Evolutionary conservation across 108 stramenopile species (phyloP), one percentile per base, ranked within the genome.

Genomic region (Skeletonema costatum): DNA sequence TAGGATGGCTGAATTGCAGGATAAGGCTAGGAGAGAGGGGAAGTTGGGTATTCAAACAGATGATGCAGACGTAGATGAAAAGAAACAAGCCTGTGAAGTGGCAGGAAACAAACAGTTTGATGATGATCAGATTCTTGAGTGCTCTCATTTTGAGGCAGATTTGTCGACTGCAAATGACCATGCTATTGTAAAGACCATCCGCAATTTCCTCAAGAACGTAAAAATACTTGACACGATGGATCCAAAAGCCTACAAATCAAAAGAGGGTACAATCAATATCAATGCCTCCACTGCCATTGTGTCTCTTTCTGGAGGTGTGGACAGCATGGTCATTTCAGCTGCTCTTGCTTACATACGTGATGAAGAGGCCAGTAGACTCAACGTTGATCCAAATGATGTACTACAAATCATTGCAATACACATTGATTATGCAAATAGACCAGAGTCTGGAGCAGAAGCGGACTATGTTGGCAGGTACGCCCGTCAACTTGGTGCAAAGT

Each of bases 341-440:
- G 90, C 87, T 30, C 86, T 99, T 50, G 82, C 87, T 31, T 79
- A 86, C 65, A 83, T 97, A 36, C 77, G 76, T 13, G 66, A 85
- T 14, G 50, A 66, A 13, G 66, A 71, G 75, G 81, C 81, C n/a
- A 60, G 50, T 4, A 64, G 56, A 51, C 64, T 33, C 19, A 69
- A 64, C 21, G 81, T 69, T 56, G 75, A 76, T 9, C 89, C 87
- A 65, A 70, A 87, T 12, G 69, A 81, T 60, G 66, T 78, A 5
- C 64, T 88, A 13, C 68, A 25, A 13, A 75, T 94, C 31, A 59
- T 73, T 36, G 93, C 89, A 11, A 84, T 97, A 46, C 98, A 99
- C 84, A 94, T 99, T 75, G 96, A 99, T 73, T 99, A 99, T 86
- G 97, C 87, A 51, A 99, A 99, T 89, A 89, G 99, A 25, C 94